Evolutionary conservation across 805 yeast genomes (phyloP), one percentile per base, ranked within the genome.

Genomic region (Ogataea philodendri): DNA sequence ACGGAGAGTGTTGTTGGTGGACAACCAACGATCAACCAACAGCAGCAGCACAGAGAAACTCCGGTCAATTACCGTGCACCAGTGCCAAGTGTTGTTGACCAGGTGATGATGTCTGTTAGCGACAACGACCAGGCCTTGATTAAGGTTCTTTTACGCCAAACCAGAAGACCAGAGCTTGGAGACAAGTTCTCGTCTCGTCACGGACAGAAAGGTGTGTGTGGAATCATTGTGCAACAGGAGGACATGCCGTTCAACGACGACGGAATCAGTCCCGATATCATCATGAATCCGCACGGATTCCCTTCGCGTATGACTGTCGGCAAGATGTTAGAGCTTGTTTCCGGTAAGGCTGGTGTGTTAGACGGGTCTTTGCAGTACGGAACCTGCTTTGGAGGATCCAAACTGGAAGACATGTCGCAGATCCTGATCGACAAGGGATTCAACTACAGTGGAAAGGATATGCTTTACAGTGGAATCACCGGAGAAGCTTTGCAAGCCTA

Each of bases 221-320:
- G 98, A 65, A 87, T 93, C 49, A 93, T 90, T 60, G 97, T 90
- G 5, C 88, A 87, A 50, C 97, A 90, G 59, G 97, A 90, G 51
- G 98, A 90, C 55, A 72, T 90, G 72, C 98, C 98, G 9, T 90
- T 90, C 64, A 86, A 81, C 57, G 97, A 93, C 51, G 75, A 80
- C 40, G 98, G 98, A 58, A 75, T 93, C 16, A 70, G 78, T 3
- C 98, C 98, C 0, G 98, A 90, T 66, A 89, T 90, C 47, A 90
- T 90, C 55, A 90, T 90, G 97, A 90, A 90, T 57, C 98, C 98
- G 2, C 98, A 90, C 62, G 98, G 97, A 68, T 93, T 90, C 81
- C 98, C 98, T 45, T 90, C 97, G 22, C 95, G 98, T 75, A 93
- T 93, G 98, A 93, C 98, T 24, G 97, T 93, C 13, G 98, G 98